Base-by-base conservation (phyloP, 1,139 yeast genomes). In the Kodamaea sp. region DNA sequence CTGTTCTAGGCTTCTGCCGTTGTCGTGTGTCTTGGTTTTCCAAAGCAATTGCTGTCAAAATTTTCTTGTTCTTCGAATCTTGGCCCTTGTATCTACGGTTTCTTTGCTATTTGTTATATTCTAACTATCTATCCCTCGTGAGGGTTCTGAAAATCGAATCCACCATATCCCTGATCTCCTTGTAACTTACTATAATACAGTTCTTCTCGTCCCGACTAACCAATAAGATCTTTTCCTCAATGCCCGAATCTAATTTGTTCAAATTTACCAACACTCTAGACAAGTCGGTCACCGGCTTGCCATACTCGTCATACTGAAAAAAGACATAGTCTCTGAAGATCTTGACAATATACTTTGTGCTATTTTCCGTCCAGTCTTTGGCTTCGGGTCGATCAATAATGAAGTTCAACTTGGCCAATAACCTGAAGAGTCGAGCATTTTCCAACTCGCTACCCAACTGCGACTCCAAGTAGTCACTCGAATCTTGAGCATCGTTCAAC, bases 211-310 rank as follows among this genome's bases (percentile, higher is more conserved):
- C 96, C 12, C 83, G 74, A 20, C 94, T 82, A 5, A 88, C 86
- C 41, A 92, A 70, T 54, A 89, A 66, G 18, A 92, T 62, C 50
- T 78, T 80, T 57, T 92, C 98, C 34, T 87, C 92, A 29, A 84
- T 75, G 1, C 97, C 98, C 10, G 94, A 95, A 57, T 94, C 99
- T 41, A 92, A 67, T 59, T 92, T 92, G 62, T 92, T 92, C 50
- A 92, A 66, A 47, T 83, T 78, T 33, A 78, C 68, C 44, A 94
- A 66, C 4, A 90, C 94, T 55, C 89, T 88, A 2, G 90, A 82
- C 48, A 92, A 67, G 59, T 94, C 97, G 37, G 88, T 66, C 3
- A 82, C 77, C 2, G 96, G 89, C 48, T 76, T 75, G 12, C 96
- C 96, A 22, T 63, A 61, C 35, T 83, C 94, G 55, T 88, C 89